Conservation (phyloP, 2,329 filamentous ascomycete species). For the Zymoseptoria passerinii region DNA sequence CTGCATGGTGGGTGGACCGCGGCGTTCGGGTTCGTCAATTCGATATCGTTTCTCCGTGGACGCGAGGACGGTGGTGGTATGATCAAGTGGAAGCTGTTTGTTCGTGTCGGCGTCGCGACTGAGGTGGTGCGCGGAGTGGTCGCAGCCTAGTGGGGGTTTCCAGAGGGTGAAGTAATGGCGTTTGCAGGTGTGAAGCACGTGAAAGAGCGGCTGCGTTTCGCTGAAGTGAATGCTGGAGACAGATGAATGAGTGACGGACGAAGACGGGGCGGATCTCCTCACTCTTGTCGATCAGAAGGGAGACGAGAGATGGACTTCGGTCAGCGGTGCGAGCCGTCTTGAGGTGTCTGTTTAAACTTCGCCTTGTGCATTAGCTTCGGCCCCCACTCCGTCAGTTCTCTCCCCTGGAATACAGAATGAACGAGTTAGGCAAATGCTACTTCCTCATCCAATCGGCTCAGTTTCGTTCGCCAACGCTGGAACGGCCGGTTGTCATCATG, state of each 20-base stretch:
- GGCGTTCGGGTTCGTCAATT: neutral
- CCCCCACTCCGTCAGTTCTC: neutral
- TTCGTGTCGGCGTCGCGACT: neutral
- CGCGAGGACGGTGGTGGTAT: neutral
- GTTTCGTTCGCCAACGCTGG: neutral
- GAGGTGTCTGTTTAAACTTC: neutral
- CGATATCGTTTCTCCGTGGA: neutral
- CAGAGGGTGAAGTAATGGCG: neutral
- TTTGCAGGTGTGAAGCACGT: neutral
- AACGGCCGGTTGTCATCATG: conserved; percentile 45
- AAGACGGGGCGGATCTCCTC: neutral
- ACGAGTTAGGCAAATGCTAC: neutral
- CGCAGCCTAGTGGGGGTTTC: neutral
- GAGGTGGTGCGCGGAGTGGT: neutral
- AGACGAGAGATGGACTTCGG: neutral
- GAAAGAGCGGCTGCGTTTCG: neutral
- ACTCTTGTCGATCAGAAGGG: neutral
- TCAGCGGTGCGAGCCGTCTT: neutral
- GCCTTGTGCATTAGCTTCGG: neutral
- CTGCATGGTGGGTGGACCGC: conserved; percentile 31
- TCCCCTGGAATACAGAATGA: neutral
- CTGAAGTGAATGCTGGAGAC: neutral
- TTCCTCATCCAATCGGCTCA: neutral
- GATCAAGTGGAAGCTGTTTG: neutral
- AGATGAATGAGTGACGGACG: neutral